Evolutionary conservation across 257 asterid species (phyloP).

Genomic region (Solanum virginianum): DNA sequence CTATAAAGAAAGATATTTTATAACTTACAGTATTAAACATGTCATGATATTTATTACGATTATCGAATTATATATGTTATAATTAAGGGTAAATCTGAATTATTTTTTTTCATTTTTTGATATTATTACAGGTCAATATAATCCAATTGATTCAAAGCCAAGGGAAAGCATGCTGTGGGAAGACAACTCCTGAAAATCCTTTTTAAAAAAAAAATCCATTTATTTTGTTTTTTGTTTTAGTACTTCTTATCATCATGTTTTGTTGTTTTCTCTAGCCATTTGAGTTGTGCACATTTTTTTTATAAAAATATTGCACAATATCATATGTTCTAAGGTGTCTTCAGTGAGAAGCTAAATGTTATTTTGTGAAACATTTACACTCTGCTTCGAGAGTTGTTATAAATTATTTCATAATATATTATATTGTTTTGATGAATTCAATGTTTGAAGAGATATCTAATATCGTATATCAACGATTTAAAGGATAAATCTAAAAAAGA

Average conservation of each 20-base stretch:
- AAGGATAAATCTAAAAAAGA: background rate
- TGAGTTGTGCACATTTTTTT: background rate
- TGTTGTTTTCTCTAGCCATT: background rate
- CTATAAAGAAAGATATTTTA: background rate
- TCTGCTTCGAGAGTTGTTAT: background rate
- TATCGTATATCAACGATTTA: background rate
- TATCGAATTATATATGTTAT: background rate
- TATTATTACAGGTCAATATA: slow-evolving; percentile 25
- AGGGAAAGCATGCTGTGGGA: slow-evolving; percentile 47
- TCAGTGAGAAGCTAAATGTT: background rate
- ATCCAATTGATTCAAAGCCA: slow-evolving; percentile 25
- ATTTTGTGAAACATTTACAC: background rate
- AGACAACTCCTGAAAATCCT: slow-evolving; percentile 22
- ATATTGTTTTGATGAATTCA: background rate
- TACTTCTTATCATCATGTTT: background rate
- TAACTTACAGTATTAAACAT: background rate
- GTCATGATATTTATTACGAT: background rate
- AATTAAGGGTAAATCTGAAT: background rate
- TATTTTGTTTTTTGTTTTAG: background rate
- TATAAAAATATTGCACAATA: background rate
- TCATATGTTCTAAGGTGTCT: background rate
- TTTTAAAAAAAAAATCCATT: too few relatives aligned
- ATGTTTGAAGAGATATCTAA: background rate
- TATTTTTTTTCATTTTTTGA: background rate
- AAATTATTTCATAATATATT: background rate